A percentile compares a stretch with the other conserved stretches of the same genome.
These are phyloP conservation scores for Aureobasidium sp. DNA, from an alignment of 2,329 filamentous ascomycete species.

Conservation along the genomic window DNA sequence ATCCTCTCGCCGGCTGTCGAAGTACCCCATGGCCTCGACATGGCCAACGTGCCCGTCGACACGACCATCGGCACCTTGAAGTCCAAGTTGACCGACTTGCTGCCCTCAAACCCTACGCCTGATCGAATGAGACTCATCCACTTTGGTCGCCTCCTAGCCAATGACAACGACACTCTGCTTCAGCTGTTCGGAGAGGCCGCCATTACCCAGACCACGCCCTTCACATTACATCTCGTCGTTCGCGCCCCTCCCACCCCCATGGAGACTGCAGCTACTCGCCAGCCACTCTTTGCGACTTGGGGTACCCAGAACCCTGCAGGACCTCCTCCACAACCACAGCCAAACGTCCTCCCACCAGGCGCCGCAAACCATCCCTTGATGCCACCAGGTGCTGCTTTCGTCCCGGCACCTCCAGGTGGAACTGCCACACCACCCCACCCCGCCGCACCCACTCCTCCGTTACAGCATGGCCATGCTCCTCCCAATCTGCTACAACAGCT, in stretches of 20 bases:
- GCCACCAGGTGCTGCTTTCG: not conserved
- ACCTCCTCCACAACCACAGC: not conserved
- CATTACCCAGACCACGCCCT: slow-evolving; percentile 33
- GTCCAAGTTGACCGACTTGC: slow-evolving; percentile 38
- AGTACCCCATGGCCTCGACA: slow-evolving; percentile 6
- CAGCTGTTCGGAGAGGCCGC: slow-evolving; percentile 42
- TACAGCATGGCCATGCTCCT: not conserved
- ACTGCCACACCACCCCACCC: not conserved
- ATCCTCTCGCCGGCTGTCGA: slow-evolving; percentile 13
- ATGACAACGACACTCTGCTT: slow-evolving; percentile 39
- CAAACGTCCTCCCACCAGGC: not conserved
- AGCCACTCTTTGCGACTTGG: not conserved
- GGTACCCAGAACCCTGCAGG: not conserved
- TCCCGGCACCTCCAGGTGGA: not conserved
- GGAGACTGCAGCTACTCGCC: not conserved
- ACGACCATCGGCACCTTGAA: slow-evolving; percentile 46
- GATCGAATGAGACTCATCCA: slow-evolving; percentile 50
- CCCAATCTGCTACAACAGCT: not conserved
- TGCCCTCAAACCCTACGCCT: slow-evolving; percentile 38
- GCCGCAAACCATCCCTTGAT: not conserved
- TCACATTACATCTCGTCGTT: slow-evolving; percentile 26
- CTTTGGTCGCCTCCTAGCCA: slow-evolving; percentile 43
- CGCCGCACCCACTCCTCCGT: not conserved
- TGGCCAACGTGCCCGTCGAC: slow-evolving; percentile 16
- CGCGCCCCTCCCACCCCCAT: not conserved